Percentiles rank a stretch among this genome's conserved stretches.
Conservation (phyloP, 2,329 filamentous ascomycete species). For the Beauveria scarabaeidicola region DNA sequence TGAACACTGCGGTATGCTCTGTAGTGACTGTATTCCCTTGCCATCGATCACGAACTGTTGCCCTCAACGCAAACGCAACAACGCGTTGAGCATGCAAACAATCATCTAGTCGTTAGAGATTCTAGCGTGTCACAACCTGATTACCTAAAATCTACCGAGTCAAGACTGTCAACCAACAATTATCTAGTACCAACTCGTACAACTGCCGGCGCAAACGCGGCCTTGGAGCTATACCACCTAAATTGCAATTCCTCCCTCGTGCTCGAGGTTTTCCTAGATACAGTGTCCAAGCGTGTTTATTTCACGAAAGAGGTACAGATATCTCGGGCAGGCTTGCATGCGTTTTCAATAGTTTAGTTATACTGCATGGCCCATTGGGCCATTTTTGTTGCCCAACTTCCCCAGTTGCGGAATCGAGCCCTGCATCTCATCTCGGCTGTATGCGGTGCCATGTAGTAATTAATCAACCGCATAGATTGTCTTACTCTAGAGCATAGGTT, state of each 20-base stretch:
- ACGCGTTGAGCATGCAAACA: background rate
- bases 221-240: background rate
- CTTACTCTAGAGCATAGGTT: background rate
- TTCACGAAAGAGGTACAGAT: background rate
- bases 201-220: background rate
- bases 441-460: background rate
- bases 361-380: background rate
- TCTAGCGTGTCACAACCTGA: background rate
- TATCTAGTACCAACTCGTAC: background rate
- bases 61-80: too few species aligned
- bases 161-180: too few species aligned
- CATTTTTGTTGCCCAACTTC: constrained; percentile 1
- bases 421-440: constrained; percentile 3
- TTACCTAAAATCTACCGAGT: background rate
- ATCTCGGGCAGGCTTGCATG: background rate
- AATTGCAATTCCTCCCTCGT: background rate
- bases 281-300: background rate
- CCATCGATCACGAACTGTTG: background rate
- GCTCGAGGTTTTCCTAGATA: background rate
- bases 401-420: background rate
- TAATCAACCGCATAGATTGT: background rate
- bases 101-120: background rate
- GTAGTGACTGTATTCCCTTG: background rate
- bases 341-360: background rate
- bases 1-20: background rate